Evolutionary conservation across 345 rosid genomes (phyloP), one percentile per base, ranked within the genome.

Genomic region (Rhodamnia argentea): DNA sequence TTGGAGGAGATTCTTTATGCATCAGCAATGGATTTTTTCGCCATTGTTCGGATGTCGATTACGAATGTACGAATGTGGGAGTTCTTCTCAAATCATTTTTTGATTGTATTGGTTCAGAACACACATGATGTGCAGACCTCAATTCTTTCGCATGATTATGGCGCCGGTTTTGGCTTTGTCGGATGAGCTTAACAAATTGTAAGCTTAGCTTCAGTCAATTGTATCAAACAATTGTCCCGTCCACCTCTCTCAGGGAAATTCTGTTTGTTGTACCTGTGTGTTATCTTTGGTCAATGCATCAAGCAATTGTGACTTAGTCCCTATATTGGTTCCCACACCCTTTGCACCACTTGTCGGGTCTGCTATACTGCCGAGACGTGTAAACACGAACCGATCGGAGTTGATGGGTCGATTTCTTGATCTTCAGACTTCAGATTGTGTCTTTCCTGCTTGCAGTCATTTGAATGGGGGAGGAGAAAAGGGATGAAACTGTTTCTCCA

Each of bases 1-100:
- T 84, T 86, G 91, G 81, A 86, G 89, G 60, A 57, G 81, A 78
- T 76, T 86, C 88, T 86, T 86, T 70, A 76, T 40, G 78, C 78
- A 70, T 70, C 78, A 20, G 78, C 78, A 20, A 70, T 70, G 78
- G 78, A 70, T 70, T 70, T 32, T 40, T 37, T 18, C 78, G 47
- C 78, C 78, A 20, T 70, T 37, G 78, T 70, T 10, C 24, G 0
- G 78, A 70, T 70, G 47, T 70, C 24, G 23, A 18, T 32, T 32
- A 15, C 1, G 47, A 70, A 2, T 37, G 40, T 3, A 37, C 40
- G 40, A 37, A 37, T 32, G n/a, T 9, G 60, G 58, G 23, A 7
- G 60, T 7, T 18, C 40, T 29, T 16, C 44, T 70, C 78, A 70
- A 9, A 32, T 70, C 78, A 70, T 70, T 32, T 22, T 70, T 70